Evolutionary conservation across 768 basidiomycete species (phyloP), one percentile per base, ranked within the genome.

Genomic region (Tulasnella sp.): DNA sequence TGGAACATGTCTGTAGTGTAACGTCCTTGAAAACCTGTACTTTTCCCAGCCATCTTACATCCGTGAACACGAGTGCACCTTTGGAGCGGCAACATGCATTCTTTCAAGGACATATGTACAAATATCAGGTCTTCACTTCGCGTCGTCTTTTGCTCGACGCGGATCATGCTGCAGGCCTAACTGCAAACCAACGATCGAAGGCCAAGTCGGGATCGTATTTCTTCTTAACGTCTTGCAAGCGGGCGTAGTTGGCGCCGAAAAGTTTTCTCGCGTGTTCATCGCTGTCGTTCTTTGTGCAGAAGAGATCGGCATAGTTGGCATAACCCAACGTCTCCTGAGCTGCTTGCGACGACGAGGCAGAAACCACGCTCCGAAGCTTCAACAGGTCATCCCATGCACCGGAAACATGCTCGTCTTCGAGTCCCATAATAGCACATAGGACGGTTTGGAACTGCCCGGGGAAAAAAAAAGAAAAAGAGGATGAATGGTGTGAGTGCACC

Each of bases 101-200:
- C 27, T 27, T 21, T 58, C 56, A 14, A 62, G n/a, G 58, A 68
- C 14, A 68, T 14, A 3, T 16, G 0, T 68, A 34, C 31, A 18
- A 68, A 36, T 7, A 31, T 36, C 5, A 36, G 3, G n/a, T 36
- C 0, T 27, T 14, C 27, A 34, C 16, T 68, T 68, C 34, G 1
- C 9, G 1, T 9, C 8, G 56, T n/a, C 14, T n/a, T 31, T 16
- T 24, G 27, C 24, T 9, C 62, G 6, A 9, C n/a, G 24, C 52
- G 31, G 31, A 18, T 68, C 38, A 18, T 24, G 73, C 34, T 7
- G 77, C 62, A 1, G 80, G 80, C 34, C 56, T 44, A 31, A 81
- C 80, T 2, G 80, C 38, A 68, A 81, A 81, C 81, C 81, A 81
- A 38, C 79, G 75, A 48, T 81, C 71, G 73, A 80, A 81, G 27